Conservation (phyloP, 805 yeast species). For the Pichia insulana region DNA sequence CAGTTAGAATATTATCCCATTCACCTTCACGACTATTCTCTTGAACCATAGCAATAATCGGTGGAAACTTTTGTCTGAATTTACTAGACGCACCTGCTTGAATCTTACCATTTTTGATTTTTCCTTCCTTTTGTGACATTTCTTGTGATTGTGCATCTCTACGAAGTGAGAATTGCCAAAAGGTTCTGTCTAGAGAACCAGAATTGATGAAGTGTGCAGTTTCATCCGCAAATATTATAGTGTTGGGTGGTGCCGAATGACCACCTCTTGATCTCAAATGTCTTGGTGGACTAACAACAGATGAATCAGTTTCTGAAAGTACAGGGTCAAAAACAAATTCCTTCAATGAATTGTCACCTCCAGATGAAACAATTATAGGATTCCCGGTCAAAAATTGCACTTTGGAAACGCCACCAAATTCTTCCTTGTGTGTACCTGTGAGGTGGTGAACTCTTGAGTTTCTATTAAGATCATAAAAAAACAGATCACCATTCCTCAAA, state of each 20-base stretch:
- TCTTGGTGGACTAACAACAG: conserved; percentile 82
- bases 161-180: conserved; percentile 88
- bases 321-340: conserved; percentile 94
- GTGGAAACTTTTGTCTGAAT: conserved; percentile 66
- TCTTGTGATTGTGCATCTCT: conserved; percentile 96
- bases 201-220: conserved; percentile 76
- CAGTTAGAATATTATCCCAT: conserved; percentile 91
- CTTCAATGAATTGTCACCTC: conserved; percentile 82
- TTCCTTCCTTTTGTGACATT: conserved; percentile 64
- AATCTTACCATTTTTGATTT: conserved; percentile 36
- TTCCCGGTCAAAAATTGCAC: conserved; percentile 81
- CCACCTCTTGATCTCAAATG: conserved; percentile 92
- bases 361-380: conserved; percentile 80
- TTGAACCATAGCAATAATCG: conserved; percentile 60
- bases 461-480: conserved; percentile 73
- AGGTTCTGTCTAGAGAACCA: conserved; percentile 75
- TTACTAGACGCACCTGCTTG: conserved; percentile 47
- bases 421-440: conserved; percentile 62
- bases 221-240: conserved; percentile 64
- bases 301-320: conserved; percentile 50
- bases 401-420: conserved; percentile 68
- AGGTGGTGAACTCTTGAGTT: conserved; percentile 68
- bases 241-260: conserved; percentile 84
- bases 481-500: conserved; percentile 69
- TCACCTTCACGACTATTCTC: conserved; percentile 72